Conservation (phyloP, 2,329 filamentous ascomycete species). For the Diplocarpon rosae region DNA sequence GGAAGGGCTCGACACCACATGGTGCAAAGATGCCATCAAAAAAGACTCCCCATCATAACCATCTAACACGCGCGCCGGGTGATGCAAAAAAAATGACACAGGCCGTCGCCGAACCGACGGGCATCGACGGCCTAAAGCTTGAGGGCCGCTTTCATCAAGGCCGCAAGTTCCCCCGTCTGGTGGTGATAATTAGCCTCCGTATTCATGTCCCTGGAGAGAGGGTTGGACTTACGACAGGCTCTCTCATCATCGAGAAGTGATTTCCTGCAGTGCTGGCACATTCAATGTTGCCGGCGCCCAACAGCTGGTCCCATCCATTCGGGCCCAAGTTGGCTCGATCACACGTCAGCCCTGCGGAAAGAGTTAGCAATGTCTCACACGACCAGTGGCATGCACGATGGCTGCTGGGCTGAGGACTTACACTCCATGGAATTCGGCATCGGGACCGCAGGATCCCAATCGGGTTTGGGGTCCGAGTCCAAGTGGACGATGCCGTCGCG, state of each 20-base stretch:
- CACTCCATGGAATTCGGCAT: too few species aligned
- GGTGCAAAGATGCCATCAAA: too few species aligned
- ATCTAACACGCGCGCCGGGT: too few species aligned
- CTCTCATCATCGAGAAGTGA: conserved; percentile 20
- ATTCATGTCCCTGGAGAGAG: neutral
- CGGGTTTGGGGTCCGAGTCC: neutral
- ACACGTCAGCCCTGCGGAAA: conserved; percentile 59
- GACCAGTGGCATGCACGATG: too few species aligned
- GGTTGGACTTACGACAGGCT: conserved; percentile 13
- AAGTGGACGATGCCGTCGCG: conserved; percentile 40
- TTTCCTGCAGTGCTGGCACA: conserved; percentile 12
- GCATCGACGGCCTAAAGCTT: too few species aligned
- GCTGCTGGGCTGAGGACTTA: neutral
- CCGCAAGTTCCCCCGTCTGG: too few species aligned
- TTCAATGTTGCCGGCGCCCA: conserved; percentile 12
- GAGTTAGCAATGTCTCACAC: conserved; percentile 32
- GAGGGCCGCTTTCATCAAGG: too few species aligned
- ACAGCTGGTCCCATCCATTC: conserved; percentile 46
- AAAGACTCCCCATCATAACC: too few species aligned
- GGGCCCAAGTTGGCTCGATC: conserved; percentile 59
- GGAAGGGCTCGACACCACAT: too few species aligned
- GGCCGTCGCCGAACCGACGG: too few species aligned
- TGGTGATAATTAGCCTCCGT: too few species aligned
- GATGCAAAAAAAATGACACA: too few species aligned
- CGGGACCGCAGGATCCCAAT: neutral